Evolutionary conservation across 163 green algal species (phyloP).

Genomic region (Scenedesmus sp.): DNA sequence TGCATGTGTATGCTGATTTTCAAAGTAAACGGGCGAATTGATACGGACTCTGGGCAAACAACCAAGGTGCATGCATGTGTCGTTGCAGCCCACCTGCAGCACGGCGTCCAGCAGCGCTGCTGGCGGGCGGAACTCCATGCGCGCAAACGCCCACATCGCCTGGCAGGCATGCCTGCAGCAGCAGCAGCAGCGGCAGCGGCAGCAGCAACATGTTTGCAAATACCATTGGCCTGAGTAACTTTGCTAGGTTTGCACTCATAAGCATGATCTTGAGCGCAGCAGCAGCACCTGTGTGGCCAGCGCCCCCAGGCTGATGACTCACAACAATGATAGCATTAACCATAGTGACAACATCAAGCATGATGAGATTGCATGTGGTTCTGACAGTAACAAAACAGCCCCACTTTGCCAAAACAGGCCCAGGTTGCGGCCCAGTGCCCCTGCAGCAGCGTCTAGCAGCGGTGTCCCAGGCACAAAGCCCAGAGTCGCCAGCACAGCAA

Average conservation of each 20-base stretch:
- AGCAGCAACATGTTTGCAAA: neutral
- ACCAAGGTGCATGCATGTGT: neutral
- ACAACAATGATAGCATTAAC: too few relatives aligned
- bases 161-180: neutral
- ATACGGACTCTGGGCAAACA: too few relatives aligned
- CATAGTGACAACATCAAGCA: too few relatives aligned
- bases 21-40: too few relatives aligned
- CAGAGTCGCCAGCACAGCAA: neutral
- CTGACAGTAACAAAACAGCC: too few relatives aligned
- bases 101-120: slow-evolving; percentile 27
- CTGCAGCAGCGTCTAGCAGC: slow-evolving; percentile 29
- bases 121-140: slow-evolving; percentile 45
- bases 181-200: neutral
- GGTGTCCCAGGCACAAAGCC: slow-evolving; percentile 1
- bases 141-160: slow-evolving; percentile 45
- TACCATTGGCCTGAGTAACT: neutral
- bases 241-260: too few relatives aligned
- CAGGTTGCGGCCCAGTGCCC: neutral
- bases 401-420: neutral
- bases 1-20: neutral
- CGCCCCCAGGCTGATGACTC: too few relatives aligned
- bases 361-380: neutral
- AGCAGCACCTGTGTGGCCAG: too few relatives aligned
- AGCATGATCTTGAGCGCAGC: too few relatives aligned
- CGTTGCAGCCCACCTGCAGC: neutral